Percentiles rank a stretch among this genome's conserved stretches.
Conservation (phyloP, 139 green algal genomes). For the Axilococcus clingmanii region DNA sequence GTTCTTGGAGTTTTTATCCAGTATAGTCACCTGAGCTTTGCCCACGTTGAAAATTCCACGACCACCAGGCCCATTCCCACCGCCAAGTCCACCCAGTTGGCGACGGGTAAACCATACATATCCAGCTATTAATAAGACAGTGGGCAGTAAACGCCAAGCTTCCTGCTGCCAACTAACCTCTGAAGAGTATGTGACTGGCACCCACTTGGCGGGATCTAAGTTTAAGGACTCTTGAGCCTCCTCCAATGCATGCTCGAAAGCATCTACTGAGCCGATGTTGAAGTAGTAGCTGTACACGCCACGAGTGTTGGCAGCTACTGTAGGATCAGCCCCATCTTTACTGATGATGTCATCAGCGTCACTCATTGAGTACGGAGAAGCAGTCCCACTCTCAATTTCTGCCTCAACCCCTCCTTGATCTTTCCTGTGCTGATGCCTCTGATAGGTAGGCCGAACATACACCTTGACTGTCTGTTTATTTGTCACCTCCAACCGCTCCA, state of each 20-base stretch:
- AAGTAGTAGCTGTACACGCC: slow-evolving; percentile 77
- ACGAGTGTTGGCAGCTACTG: too few species aligned
- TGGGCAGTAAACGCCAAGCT: slow-evolving; percentile 73
- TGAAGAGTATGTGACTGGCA: slow-evolving; percentile 67
- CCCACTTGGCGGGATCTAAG: slow-evolving; percentile 16
- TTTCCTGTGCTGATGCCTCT: background rate
- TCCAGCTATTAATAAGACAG: slow-evolving; percentile 80
- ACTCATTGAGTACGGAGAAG: too few species aligned
- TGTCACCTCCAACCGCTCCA: slow-evolving; percentile 84
- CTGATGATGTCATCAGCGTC: too few species aligned
- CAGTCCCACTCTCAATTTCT: too few species aligned
- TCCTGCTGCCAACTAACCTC: slow-evolving; percentile 64
- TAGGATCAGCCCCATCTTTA: too few species aligned
- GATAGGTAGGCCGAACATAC: slow-evolving; percentile 9
- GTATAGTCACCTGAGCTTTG: slow-evolving; percentile 56
- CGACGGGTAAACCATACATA: slow-evolving; percentile 81
- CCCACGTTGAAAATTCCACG: slow-evolving; percentile 86
- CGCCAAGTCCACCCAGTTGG: slow-evolving; percentile 46
- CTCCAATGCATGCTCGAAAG: slow-evolving; percentile 95
- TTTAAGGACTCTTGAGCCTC: slow-evolving; percentile 71
- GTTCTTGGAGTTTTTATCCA: slow-evolving; percentile 89
- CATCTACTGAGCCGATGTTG: slow-evolving; percentile 91
- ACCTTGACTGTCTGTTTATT: slow-evolving; percentile 87
- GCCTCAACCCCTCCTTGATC: background rate
- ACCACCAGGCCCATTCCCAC: slow-evolving; percentile 29